These are phyloP conservation scores for Iberis pinnata DNA, from an alignment of 345 rosid genomes.

Conservation along the genomic window DNA sequence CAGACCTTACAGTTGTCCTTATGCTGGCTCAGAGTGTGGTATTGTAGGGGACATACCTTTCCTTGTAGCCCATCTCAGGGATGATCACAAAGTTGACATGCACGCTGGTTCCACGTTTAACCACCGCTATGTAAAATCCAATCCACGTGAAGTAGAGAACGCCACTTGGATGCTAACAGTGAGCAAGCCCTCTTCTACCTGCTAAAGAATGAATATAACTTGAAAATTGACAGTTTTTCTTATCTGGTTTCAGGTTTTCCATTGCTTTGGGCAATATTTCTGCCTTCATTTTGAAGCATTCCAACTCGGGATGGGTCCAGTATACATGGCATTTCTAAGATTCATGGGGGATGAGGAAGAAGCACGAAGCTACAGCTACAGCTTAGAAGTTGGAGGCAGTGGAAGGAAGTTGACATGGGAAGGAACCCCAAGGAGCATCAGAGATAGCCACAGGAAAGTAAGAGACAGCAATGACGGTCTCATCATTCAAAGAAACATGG, in stretches of 20 bases:
- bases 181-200: slow-evolving; percentile 13
- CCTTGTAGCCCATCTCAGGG: slow-evolving; percentile 66
- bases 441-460: slow-evolving; percentile 90
- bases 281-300: slow-evolving; percentile 41
- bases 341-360: slow-evolving; percentile 95
- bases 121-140: slow-evolving; percentile 75
- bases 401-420: slow-evolving; percentile 95
- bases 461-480: slow-evolving; percentile 96
- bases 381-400: slow-evolving; percentile 91
- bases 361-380: slow-evolving; percentile 78
- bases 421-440: slow-evolving; percentile 83
- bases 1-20: slow-evolving; percentile 73
- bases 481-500: slow-evolving; percentile 89
- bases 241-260: slow-evolving; percentile 52
- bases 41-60: slow-evolving; percentile 60
- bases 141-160: slow-evolving; percentile 76
- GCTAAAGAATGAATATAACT: too few relatives aligned
- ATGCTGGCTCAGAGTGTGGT: slow-evolving; percentile 71
- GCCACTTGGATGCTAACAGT: slow-evolving; percentile 72
- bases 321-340: slow-evolving; percentile 97
- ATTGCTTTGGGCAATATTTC: slow-evolving; percentile 92
- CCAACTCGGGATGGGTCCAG: slow-evolving; percentile 95
- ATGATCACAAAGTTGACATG: slow-evolving; percentile 83
- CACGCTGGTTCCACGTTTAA: slow-evolving; percentile 69
- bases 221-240: neutral